Evolutionary conservation across 345 rosid genomes (phyloP).

Genomic region (Syzygium aromaticum): DNA sequence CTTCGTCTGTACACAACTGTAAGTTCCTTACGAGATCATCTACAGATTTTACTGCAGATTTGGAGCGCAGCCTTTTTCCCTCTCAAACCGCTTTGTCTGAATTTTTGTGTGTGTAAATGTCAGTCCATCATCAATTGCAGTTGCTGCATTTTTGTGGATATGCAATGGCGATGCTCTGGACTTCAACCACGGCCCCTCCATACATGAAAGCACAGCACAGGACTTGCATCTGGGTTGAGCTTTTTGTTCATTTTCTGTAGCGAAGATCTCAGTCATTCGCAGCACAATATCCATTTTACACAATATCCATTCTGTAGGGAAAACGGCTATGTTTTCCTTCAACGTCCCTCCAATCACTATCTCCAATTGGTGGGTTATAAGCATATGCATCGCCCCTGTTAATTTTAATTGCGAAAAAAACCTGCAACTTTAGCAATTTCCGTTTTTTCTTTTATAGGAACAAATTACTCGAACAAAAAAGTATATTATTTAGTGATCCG

Average conservation of each 20-base stretch:
- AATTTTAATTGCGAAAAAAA: too few relatives aligned
- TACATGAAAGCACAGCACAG: background rate
- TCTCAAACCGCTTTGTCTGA: background rate
- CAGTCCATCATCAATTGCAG: background rate
- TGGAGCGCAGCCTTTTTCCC: background rate
- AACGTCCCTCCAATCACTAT: background rate
- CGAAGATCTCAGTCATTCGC: background rate
- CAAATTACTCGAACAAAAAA: too few relatives aligned
- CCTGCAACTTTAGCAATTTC: background rate
- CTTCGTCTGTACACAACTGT: background rate
- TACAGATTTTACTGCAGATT: background rate
- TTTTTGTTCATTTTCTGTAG: background rate
- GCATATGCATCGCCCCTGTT: background rate
- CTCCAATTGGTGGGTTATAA: background rate
- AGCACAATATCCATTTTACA: background rate
- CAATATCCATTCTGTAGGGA: too few relatives aligned
- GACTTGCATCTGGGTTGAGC: background rate
- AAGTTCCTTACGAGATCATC: background rate
- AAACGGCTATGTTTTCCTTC: background rate
- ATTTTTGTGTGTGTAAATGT: background rate
- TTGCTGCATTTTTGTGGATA: background rate
- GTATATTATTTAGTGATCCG: background rate
- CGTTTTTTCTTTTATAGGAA: background rate
- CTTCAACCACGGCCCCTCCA: background rate
- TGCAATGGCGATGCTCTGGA: background rate